Base-by-base conservation (phyloP, 1,284 basidiomycete species). In the Ganoderma lucidum region DNA sequence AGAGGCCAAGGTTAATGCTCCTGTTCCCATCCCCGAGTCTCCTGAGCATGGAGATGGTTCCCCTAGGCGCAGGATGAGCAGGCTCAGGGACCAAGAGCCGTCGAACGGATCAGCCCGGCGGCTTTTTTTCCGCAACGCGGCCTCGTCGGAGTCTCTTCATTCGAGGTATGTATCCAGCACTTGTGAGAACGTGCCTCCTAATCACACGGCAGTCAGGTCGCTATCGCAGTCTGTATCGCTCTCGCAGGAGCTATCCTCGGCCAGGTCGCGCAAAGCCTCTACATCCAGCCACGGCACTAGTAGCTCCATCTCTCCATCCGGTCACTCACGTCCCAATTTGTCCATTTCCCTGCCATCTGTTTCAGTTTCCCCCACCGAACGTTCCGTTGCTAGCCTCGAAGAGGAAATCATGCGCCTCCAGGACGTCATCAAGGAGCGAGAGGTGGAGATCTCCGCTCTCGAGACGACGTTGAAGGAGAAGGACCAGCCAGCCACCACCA, bases 231-330 rank as follows among this genome's bases (percentile, higher is more conserved):
- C 93, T 78, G 89, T 91, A 84, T 96, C 96, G 85, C 90, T 96
- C 75, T 96, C 96, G 83, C 96, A 96, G 94, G 95, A 97, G 89
- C 90, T 96, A 74, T 96, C 93, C 75, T 96, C 90, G 84, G 94
- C 86, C 85, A 93, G 91, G 78, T 95, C 91, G 83, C 93, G 92
- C 87, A 93, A 92, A 84, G 84, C 86, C 77, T 93, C 92, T 73
- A 87, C 86, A 73, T 93, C 91, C 74, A 92, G 90, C 79, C 87
- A 90, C 78, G 88, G 87, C 75, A 90, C 89, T 69, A 85, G 84
- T 87, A 88, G 87, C 74, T 88, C 88, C 15, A 64, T 82, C 65
- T 80, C 63, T 2, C 23, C 15, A 23, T 88, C 81, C 61, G 77
- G 80, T 12, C 76, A 79, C 53, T 75, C 81, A 6, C 84, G 86